Percentiles rank a stretch among this genome's conserved stretches.
These are phyloP conservation scores for Onygenales sp. DNA, from an alignment of 2,329 filamentous ascomycete species.

Conservation along the genomic window DNA sequence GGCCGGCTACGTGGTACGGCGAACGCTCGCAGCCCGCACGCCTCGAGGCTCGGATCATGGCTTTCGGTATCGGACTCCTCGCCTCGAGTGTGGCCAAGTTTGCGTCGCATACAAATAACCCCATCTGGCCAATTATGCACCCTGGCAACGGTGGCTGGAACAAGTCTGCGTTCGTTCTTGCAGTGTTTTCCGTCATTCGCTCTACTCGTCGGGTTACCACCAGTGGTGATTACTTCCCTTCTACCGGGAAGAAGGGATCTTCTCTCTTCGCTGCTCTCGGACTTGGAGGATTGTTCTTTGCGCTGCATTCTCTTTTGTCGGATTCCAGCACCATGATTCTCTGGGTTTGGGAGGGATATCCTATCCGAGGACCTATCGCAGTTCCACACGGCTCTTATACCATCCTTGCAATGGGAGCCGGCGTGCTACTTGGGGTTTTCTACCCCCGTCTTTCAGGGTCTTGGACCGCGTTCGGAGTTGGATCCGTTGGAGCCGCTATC, in stretches of 20 bases:
- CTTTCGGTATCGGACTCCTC: constrained; percentile 72
- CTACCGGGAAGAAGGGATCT: constrained; percentile 54
- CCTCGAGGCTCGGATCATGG: constrained; percentile 72
- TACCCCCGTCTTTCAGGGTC: constrained; percentile 60
- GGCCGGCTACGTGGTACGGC: constrained; percentile 71
- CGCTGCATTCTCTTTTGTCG: constrained; percentile 81
- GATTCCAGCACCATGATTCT: constrained; percentile 98
- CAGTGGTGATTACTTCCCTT: constrained; percentile 40
- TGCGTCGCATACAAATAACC: constrained; percentile 89
- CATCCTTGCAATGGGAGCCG: constrained; percentile 74
- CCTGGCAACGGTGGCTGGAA: constrained; percentile 87
- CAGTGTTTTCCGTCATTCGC: constrained; percentile 62
- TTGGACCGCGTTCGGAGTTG: constrained; percentile 71
- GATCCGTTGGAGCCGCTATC: constrained; percentile 67
- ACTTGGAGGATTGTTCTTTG: constrained; percentile 76
- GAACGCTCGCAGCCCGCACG: constrained; percentile 65
- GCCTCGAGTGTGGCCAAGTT: constrained; percentile 86
- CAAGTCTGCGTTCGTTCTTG: constrained; percentile 67
- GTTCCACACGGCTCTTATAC: constrained; percentile 86
- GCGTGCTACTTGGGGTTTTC: constrained; percentile 66
- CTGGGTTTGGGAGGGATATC: constrained; percentile 97
- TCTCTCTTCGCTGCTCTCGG: constrained; percentile 65
- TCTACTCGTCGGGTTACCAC: constrained; percentile 60
- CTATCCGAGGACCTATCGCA: constrained; percentile 75
- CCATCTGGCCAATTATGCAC: constrained; percentile 92